Evolutionary conservation across 768 basidiomycete species (phyloP).

Genomic region (Tephrocybe sp.): DNA sequence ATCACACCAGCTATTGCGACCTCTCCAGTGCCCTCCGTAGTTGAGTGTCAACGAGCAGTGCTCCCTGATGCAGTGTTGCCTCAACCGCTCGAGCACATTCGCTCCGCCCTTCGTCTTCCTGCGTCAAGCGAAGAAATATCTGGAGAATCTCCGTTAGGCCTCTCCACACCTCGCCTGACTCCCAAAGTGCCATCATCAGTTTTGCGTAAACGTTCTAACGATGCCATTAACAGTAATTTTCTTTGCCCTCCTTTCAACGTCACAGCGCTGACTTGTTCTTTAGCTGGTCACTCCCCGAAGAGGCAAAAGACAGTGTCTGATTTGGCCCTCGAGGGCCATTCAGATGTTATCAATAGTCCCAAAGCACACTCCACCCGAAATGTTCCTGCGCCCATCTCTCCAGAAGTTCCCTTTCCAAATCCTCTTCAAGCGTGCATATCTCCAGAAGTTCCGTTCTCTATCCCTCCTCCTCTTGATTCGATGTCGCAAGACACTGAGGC

Average conservation of each 20-base stretch:
- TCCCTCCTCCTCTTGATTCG: neutral
- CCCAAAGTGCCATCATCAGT: neutral
- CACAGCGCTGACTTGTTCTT: neutral
- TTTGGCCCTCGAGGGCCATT: no score
- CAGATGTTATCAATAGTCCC: no score
- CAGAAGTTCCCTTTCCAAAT: neutral
- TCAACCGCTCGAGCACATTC: neutral
- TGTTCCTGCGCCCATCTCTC: neutral
- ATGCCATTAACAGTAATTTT: neutral
- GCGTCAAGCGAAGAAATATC: neutral
- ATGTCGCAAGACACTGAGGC: slow-evolving; percentile 10
- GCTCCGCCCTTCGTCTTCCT: neutral
- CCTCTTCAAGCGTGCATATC: neutral
- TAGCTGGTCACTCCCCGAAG: no score
- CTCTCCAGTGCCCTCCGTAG: no score
- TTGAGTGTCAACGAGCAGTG: no score
- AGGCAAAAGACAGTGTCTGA: no score
- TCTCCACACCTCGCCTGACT: slow-evolving; percentile 3
- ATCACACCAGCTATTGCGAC: no score
- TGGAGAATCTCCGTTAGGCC: neutral
- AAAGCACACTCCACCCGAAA: no score
- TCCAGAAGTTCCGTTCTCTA: neutral
- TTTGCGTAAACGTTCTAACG: slow-evolving; percentile 2
- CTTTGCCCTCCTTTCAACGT: neutral
- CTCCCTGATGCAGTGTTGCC: neutral